Conservation (phyloP, 371 early-diverging fungal species). For the Gilbertella persicaria region DNA sequence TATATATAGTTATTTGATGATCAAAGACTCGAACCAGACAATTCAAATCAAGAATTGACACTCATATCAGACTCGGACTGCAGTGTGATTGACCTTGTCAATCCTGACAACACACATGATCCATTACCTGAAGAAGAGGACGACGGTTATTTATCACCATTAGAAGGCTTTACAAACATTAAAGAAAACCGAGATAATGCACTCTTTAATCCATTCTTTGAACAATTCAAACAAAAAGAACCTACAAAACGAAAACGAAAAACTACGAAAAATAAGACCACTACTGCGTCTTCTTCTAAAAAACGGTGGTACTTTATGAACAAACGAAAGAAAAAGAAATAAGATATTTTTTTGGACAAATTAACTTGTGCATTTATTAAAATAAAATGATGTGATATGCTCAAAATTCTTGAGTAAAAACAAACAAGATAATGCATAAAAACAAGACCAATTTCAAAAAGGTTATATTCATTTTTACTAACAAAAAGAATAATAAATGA, state of each 20-base stretch:
- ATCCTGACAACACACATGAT: not conserved
- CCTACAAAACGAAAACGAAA: not conserved
- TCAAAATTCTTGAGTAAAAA: too few species aligned
- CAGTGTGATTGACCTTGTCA: conserved; percentile 22
- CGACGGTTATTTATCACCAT: conserved; percentile 23
- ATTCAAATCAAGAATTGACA: too few species aligned
- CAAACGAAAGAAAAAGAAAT: too few species aligned
- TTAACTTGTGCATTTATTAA: too few species aligned
- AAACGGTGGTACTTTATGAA: too few species aligned
- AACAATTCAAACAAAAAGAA: conserved; percentile 7
- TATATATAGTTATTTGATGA: not conserved
- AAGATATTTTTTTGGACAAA: too few species aligned
- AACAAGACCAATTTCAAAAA: too few species aligned
- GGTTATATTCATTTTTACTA: too few species aligned
- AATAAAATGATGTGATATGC: too few species aligned
- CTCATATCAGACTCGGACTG: conserved; percentile 5
- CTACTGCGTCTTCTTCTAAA: not conserved
- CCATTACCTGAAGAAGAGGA: not conserved
- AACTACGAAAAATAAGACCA: not conserved
- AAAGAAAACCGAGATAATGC: conserved; percentile 1
- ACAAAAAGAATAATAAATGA: too few species aligned
- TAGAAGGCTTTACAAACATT: conserved; percentile 24
- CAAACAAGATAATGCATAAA: too few species aligned
- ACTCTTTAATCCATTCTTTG: conserved; percentile 1
- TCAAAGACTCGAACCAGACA: too few species aligned